A percentile compares a stretch with the other conserved stretches of the same genome.
These are phyloP conservation scores for Botryotinia globosa DNA, from an alignment of 2,329 filamentous ascomycete species.

Conservation along the genomic window DNA sequence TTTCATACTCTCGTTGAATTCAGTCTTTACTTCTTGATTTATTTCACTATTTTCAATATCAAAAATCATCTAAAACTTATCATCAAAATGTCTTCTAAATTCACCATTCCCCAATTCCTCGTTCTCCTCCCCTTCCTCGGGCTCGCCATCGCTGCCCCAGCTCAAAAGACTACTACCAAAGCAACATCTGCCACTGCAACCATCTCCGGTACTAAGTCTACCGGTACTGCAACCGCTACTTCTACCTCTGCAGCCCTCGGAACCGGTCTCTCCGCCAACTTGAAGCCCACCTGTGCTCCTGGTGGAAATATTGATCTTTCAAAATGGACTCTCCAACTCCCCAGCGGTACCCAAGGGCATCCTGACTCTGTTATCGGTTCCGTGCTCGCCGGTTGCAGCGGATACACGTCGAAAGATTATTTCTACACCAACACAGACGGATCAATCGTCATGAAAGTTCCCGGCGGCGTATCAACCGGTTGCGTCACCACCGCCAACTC, in stretches of 20 bases:
- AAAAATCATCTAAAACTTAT: neutral
- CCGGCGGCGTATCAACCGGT: constrained; percentile 37
- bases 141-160: constrained; percentile 8
- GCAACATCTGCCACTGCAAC: neutral
- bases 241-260: neutral
- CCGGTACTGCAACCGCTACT: neutral
- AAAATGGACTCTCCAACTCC: constrained; percentile 42
- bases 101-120: constrained; percentile 10
- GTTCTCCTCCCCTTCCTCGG: constrained; percentile 13
- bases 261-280: neutral
- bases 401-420: constrained; percentile 38
- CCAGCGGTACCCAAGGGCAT: constrained; percentile 37
- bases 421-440: constrained; percentile 41
- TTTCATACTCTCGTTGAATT: neutral
- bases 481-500: constrained; percentile 44
- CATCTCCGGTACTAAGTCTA: neutral
- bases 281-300: constrained; percentile 23
- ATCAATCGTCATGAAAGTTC: constrained; percentile 43
- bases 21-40: neutral
- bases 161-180: neutral
- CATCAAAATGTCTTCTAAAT: constrained; percentile 14
- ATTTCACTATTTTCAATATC: neutral
- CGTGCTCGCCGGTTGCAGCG: constrained; percentile 40
- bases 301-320: constrained; percentile 41
- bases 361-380: constrained; percentile 37